Evolutionary conservation across 805 yeast genomes (phyloP).

Genomic region (Candida insectalens): DNA sequence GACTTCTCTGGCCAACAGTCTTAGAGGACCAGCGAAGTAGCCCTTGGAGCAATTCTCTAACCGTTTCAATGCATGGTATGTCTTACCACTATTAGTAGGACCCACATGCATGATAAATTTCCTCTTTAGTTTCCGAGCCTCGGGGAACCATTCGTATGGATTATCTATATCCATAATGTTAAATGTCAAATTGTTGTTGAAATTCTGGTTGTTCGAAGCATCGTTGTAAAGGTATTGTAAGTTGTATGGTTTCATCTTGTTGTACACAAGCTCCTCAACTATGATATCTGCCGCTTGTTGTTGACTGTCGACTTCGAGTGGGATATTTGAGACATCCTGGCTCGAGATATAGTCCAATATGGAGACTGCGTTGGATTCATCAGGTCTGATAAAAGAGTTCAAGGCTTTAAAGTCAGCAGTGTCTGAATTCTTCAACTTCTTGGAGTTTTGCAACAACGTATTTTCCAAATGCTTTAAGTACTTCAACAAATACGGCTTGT

Average conservation of each 20-base stretch:
- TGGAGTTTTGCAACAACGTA: background rate
- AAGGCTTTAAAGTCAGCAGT: background rate
- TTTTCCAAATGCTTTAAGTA: conserved; percentile 1
- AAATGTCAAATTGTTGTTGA: conserved; percentile 23
- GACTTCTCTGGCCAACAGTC: conserved; percentile 85
- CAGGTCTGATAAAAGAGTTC: background rate
- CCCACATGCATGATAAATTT: conserved; percentile 90
- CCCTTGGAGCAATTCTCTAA: conserved; percentile 63
- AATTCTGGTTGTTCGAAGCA: conserved; percentile 22
- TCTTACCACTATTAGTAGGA: conserved; percentile 95
- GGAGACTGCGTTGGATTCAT: background rate
- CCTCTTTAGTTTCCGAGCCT: conserved; percentile 70
- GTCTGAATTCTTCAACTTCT: background rate
- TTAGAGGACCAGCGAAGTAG: conserved; percentile 88
- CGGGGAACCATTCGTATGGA: conserved; percentile 78
- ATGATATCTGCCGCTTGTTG: conserved; percentile 13
- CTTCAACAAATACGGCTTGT: background rate
- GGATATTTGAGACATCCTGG: background rate
- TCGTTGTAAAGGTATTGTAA: conserved; percentile 19
- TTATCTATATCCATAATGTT: conserved; percentile 36
- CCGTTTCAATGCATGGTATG: conserved; percentile 68
- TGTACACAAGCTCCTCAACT: conserved; percentile 20
- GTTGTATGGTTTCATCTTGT: conserved; percentile 20
- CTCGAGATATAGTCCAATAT: background rate
- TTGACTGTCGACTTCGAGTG: background rate